Conservation (phyloP, 176 grass and related monocot species). For the Microstegium vimineum region DNA sequence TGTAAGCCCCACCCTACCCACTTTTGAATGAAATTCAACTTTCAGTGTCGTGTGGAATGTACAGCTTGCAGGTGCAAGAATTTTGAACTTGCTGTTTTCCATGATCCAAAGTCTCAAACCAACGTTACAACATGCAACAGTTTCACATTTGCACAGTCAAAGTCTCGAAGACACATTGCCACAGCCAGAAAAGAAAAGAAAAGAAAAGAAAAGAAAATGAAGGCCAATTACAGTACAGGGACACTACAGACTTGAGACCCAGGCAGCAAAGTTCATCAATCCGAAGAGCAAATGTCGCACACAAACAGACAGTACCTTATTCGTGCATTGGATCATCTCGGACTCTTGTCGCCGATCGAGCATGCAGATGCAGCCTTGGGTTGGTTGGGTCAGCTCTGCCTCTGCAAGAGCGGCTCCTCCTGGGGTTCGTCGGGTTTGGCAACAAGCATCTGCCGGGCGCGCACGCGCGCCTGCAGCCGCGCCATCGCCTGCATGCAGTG, state of each 20-base stretch:
- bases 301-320: not conserved
- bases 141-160: not conserved
- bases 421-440: constrained; percentile 29
- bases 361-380: not conserved
- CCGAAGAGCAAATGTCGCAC: not conserved
- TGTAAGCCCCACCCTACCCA: not conserved
- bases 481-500: constrained; percentile 91
- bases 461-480: constrained; percentile 71
- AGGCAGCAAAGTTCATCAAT: not conserved
- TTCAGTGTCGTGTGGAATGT: not conserved
- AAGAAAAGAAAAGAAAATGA: not conserved
- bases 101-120: not conserved
- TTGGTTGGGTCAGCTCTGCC: constrained; percentile 23
- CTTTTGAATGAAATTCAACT: constrained; percentile 1
- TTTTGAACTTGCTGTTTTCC: not conserved
- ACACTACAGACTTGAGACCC: not conserved
- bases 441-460: constrained; percentile 47
- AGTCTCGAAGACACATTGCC: not conserved
- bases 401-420: constrained; percentile 36
- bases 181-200: not conserved
- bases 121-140: not conserved
- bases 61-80: not conserved
- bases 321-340: not conserved
- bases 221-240: not conserved
- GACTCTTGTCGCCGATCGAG: not conserved